These are phyloP conservation scores for Sugiyamaella americana DNA, from an alignment of 805 yeast species.

Conservation along the genomic window DNA sequence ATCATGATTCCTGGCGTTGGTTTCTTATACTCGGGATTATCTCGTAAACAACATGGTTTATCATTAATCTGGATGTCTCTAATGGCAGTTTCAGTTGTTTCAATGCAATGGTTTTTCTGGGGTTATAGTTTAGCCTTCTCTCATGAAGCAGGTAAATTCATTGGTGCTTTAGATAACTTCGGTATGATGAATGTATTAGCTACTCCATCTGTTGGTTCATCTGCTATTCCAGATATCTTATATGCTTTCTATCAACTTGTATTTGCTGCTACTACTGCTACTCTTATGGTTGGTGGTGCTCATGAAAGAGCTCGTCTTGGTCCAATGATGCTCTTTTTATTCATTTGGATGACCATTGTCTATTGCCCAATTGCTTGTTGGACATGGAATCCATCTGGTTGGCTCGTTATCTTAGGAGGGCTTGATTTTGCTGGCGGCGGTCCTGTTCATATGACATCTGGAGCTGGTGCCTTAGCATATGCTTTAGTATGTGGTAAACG, in stretches of 20 bases:
- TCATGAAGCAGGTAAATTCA: slow-evolving; percentile 58
- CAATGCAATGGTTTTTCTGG: slow-evolving; percentile 98
- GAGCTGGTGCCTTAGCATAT: slow-evolving; percentile 91
- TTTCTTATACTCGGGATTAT: slow-evolving; percentile 82
- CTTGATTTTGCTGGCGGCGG: slow-evolving; percentile 99
- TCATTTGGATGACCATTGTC: slow-evolving; percentile 90
- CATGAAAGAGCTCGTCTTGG: slow-evolving; percentile 94
- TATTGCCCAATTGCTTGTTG: slow-evolving; percentile 95
- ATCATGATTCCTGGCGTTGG: slow-evolving; percentile 97
- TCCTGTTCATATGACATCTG: slow-evolving; percentile 93
- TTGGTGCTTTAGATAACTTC: slow-evolving; percentile 79
- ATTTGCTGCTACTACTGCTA: slow-evolving; percentile 93
- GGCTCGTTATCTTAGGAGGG: slow-evolving; percentile 77
- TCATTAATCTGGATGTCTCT: slow-evolving; percentile 90
- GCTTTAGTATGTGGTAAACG: slow-evolving; percentile 91
- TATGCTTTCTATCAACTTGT: slow-evolving; percentile 91
- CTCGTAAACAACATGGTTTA: slow-evolving; percentile 93
- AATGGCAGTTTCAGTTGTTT: slow-evolving; percentile 75
- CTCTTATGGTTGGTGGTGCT: slow-evolving; percentile 95
- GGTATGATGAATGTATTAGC: slow-evolving; percentile 78
- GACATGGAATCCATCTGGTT: slow-evolving; percentile 95
- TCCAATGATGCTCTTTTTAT: slow-evolving; percentile 93
- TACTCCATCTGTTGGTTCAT: slow-evolving; percentile 55
- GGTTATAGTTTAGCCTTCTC: slow-evolving; percentile 89
- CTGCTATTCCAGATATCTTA: slow-evolving; percentile 79